Base-by-base conservation (phyloP, 305 asterid species). In the Striga hermonthica region DNA sequence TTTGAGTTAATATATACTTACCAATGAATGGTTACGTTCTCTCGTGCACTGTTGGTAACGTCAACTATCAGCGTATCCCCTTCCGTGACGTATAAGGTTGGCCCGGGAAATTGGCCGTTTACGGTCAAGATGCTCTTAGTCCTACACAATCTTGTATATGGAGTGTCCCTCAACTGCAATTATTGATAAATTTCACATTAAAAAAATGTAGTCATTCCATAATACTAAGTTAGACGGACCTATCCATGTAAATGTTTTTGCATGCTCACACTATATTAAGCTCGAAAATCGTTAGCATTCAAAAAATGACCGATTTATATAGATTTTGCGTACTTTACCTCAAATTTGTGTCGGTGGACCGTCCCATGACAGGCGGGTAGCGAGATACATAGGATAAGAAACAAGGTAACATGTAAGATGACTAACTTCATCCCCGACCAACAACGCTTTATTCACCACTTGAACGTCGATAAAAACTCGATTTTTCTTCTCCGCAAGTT, bases 91-190 rank as follows among this genome's bases (percentile, higher is more conserved):
- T 81, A 70, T 5, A 82, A 2, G 1, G 86, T 80, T 4, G 86
- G 88, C 3, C 91, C 88, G 6, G 91, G 91, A 71, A 82, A 85
- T 48, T 70, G 65, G n/a, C 81, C 86, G 64, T 85, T 85, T 22
- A 82, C 80, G 0, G 84, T 78, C 55, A 79, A 70, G 28, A 82
- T 85, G 39, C 60, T 79, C 74, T 80, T 82, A 40, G 62, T 71
- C 57, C 72, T 43, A 69, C 91, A 81, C 8, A 85, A 69, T 44
- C 79, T 81, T 61, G 39, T 43, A 52, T 75, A 70, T 22, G 35
- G 52, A 34, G 78, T 72, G 56, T 85, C 88, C 52, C 52, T 64
- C 65, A 82, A 66, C 86, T 81, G 54, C 40, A 38, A 4, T n/a
- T n/a, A n/a, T n/a, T n/a, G n/a, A n/a, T n/a, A n/a, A n/a, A n/a